Evolutionary conservation across 768 basidiomycete genomes (phyloP).

Genomic region (Leccinellum albellum): DNA sequence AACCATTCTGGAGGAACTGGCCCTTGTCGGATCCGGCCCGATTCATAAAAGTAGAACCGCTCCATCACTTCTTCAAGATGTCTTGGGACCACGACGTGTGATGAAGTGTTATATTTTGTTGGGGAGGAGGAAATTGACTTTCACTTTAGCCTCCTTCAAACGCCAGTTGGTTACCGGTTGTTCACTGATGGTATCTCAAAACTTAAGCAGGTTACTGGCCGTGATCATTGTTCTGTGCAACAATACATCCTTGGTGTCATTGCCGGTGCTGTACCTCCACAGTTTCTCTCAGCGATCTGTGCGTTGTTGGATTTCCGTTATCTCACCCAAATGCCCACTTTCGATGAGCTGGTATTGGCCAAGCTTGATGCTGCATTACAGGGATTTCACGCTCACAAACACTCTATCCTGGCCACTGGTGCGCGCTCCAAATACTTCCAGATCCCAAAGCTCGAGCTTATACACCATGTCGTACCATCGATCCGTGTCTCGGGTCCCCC

Average conservation of each 20-base stretch:
- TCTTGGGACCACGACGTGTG: no score
- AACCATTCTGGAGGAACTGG: no score
- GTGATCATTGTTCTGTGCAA: slow-evolving; percentile 11
- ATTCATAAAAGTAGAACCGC: no score
- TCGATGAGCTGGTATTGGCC: slow-evolving; percentile 27
- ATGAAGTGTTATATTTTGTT: neutral
- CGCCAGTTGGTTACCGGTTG: slow-evolving; percentile 31
- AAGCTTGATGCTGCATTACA: slow-evolving; percentile 26
- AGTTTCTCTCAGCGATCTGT: slow-evolving; percentile 7
- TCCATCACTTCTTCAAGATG: no score
- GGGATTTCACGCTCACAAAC: slow-evolving; percentile 36
- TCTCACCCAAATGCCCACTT: slow-evolving; percentile 33
- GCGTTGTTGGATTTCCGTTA: slow-evolving; percentile 40
- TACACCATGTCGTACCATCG: neutral
- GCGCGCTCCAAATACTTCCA: slow-evolving; percentile 14
- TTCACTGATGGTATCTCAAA: slow-evolving; percentile 37
- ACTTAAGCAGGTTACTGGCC: slow-evolving; percentile 12
- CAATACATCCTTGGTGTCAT: neutral
- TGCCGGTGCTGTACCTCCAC: no score
- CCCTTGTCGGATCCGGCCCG: no score
- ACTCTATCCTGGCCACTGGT: slow-evolving; percentile 25
- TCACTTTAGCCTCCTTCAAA: slow-evolving; percentile 34
- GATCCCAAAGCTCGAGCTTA: neutral
- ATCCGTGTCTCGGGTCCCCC: neutral
- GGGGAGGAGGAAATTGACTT: slow-evolving; percentile 33